phyloP scores from a whole-genome alignment of 345 rosid species.

The Salix koriyanagi region DNA sequence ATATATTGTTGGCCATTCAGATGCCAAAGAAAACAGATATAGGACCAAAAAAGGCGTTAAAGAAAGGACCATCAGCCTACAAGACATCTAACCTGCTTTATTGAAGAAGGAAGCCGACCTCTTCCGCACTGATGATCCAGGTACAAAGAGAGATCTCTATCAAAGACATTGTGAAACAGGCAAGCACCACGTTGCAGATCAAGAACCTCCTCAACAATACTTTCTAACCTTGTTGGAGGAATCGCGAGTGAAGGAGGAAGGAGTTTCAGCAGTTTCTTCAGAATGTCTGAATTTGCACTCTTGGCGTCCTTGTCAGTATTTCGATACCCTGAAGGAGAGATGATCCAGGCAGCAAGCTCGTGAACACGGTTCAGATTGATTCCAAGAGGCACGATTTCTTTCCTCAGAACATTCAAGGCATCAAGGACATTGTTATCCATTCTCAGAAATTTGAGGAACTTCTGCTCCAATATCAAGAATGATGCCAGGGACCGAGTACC shows the following conservation, averaged over 20 bases:
- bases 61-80: background rate
- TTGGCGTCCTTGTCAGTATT: conserved; percentile 18
- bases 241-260: conserved; percentile 53
- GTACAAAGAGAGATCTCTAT: conserved; percentile 53
- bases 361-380: conserved; percentile 35
- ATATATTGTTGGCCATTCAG: background rate
- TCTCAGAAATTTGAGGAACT: conserved; percentile 49
- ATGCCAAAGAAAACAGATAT: background rate
- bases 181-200: conserved; percentile 53
- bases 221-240: conserved; percentile 64
- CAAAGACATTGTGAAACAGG: conserved; percentile 51
- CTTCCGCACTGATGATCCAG: conserved; percentile 63
- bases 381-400: conserved; percentile 54
- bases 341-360: conserved; percentile 42
- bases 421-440: conserved; percentile 38
- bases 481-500: conserved; percentile 31
- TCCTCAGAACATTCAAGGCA: conserved; percentile 58
- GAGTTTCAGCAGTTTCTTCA: conserved; percentile 55
- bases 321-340: conserved; percentile 33
- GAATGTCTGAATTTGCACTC: conserved; percentile 35
- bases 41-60: background rate
- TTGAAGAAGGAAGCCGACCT: conserved; percentile 54
- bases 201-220: conserved; percentile 64
- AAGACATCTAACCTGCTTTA: conserved; percentile 47
- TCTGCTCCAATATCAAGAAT: conserved; percentile 58